A percentile compares a stretch with the other conserved stretches of the same genome.
Evolutionary conservation across 2,329 filamentous ascomycete species (phyloP).

Genomic region (Diatrype stigma): DNA sequence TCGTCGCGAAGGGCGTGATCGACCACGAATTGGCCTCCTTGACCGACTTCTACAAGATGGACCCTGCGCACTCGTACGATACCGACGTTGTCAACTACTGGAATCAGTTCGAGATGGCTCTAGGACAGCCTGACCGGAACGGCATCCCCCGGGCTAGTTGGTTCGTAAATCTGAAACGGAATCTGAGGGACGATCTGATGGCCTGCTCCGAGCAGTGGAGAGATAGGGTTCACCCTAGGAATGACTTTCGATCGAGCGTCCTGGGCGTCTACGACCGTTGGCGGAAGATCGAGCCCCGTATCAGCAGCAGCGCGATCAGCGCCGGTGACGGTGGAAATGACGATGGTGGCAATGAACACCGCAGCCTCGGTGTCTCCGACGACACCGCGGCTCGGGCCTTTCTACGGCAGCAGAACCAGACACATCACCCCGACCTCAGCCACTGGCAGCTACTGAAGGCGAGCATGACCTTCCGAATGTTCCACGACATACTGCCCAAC

Average conservation of each 20-base stretch:
- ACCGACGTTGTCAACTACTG: conserved; percentile 26
- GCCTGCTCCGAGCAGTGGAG: background rate
- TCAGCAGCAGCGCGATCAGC: no score
- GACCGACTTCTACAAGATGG: conserved; percentile 9
- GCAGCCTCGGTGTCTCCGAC: no score
- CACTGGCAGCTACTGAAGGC: conserved; percentile 44
- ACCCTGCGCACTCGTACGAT: conserved; percentile 27
- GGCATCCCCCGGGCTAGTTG: background rate
- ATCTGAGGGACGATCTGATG: background rate
- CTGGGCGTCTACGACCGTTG: background rate
- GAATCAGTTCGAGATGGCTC: background rate
- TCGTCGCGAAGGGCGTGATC: conserved; percentile 38
- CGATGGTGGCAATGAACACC: no score
- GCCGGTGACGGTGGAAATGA: no score
- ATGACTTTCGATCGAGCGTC: background rate
- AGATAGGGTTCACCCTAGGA: background rate
- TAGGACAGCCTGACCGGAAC: background rate
- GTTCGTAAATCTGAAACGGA: background rate
- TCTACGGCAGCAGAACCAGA: conserved; percentile 24
- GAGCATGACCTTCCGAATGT: conserved; percentile 36
- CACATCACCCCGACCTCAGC: conserved; percentile 20
- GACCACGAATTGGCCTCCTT: conserved; percentile 28
- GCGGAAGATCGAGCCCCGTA: background rate
- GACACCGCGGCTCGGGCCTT: no score
- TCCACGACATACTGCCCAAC: conserved; percentile 8